Evolutionary conservation across 2,329 filamentous ascomycete species (phyloP).

Genomic region (Trichophyton verrucosum): DNA sequence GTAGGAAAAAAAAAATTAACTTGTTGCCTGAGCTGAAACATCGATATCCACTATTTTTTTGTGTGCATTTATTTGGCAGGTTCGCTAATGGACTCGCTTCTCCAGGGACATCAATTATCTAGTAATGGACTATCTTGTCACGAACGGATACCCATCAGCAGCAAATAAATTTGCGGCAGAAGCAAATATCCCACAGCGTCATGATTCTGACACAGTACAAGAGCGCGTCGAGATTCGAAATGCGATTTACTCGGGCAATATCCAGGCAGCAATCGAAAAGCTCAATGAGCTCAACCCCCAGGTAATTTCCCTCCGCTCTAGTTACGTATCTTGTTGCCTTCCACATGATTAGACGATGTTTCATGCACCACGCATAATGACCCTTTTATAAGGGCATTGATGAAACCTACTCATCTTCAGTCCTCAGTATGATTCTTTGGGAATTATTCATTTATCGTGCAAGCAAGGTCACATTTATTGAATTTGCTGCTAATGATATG

Average conservation of each 20-base stretch:
- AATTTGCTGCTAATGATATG: constrained; percentile 12
- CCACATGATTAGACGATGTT: constrained; percentile 81
- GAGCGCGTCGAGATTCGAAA: constrained; percentile 72
- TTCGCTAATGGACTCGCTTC: constrained; percentile 19
- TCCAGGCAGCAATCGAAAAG: constrained; percentile 70
- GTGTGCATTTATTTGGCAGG: neutral
- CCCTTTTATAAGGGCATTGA: constrained; percentile 65
- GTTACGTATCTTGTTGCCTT: constrained; percentile 11
- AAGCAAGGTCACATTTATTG: constrained; percentile 7
- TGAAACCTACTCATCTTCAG: constrained; percentile 70
- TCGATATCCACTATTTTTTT: constrained; percentile 8
- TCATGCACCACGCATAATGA: constrained; percentile 99
- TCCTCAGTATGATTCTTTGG: constrained; percentile 64
- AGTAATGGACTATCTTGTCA: constrained; percentile 93
- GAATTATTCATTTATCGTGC: constrained; percentile 11
- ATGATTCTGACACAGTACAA: constrained; percentile 59
- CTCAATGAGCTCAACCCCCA: constrained; percentile 84
- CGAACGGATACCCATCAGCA: constrained; percentile 85
- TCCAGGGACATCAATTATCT: constrained; percentile 83
- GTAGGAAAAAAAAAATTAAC: constrained; percentile 73
- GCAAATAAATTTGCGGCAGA: constrained; percentile 89
- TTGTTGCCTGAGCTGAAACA: constrained; percentile 53
- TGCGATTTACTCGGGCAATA: constrained; percentile 72
- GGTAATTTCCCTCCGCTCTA: constrained; percentile 46
- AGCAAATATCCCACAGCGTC: constrained; percentile 63